Evolutionary conservation across 2,329 filamentous ascomycete genomes (phyloP), one percentile per base, ranked within the genome.

Genomic region (Tolypocladium endophyticum): DNA sequence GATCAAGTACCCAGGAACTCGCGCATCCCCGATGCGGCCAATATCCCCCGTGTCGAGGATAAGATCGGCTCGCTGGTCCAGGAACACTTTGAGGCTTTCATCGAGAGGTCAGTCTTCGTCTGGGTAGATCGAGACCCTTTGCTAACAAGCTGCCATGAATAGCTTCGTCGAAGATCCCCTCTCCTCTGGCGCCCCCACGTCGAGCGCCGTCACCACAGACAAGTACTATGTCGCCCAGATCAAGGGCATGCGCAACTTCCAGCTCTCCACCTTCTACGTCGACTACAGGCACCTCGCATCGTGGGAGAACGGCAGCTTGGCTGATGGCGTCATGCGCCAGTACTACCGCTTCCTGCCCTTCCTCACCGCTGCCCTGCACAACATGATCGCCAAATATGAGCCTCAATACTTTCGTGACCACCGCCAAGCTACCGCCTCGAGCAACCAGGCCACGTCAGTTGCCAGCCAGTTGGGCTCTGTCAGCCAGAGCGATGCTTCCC

Each of bases 311-410:
- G 90, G 89, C 58, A 87, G 89, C 60, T 78, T 99, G 58, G 91
- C 93, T 50, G 87, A 90, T 62, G 93, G 91, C 57, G 88, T 97
- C 63, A 88, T 92, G 65, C 87, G 86, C 67, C 89, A 95, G 70
- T 97, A 97, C 79, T 97, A 97, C 74, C 90, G 94, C 65, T 96
- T 96, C 72, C 81, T 95, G 30, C 94, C 94, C 3, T 99, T 94
- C 72, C 84, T 99, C 68, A 91, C 89, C 28, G 86, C 89, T 64
- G 92, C 88, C 33, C 79, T 99, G 52, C 92, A 99, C 76, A 95
- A 92, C 69, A 85, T 96, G 74, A 95, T 99, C 67, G 88, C 90
- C 65, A 96, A 96, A 76, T 88, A 97, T 76, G 93, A 97, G 73
- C 90, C 94, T 6, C 83, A 89, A 70, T 99, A 97, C 77, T 97